Evolutionary conservation across 192 early-diverging fungal genomes (phyloP).

Genomic region (Coemansia sp.): DNA sequence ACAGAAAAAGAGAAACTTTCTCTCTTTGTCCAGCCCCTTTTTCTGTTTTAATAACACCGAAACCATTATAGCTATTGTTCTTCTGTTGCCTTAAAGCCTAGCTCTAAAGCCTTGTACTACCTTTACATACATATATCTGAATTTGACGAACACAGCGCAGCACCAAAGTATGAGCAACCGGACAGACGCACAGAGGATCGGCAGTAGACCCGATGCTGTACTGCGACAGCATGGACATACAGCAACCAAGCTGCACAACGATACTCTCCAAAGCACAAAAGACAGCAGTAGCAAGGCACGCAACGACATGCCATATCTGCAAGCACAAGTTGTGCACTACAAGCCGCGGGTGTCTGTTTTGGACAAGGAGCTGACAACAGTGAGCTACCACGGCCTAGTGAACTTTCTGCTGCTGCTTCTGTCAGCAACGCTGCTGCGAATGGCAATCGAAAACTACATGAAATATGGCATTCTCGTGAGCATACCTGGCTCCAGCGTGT

Average conservation of each 20-base stretch:
- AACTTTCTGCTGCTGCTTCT: constrained; percentile 77
- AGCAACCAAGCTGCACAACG: not conserved
- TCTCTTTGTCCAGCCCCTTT: not conserved
- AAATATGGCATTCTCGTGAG: constrained; percentile 84
- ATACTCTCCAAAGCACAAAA: not conserved
- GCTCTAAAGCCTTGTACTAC: no score
- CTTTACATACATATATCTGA: not conserved
- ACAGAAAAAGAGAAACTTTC: not conserved
- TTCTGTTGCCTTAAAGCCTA: no score
- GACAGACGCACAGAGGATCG: not conserved
- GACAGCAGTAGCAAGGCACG: not conserved
- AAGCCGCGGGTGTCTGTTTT: constrained; percentile 67
- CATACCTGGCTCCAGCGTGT: constrained; percentile 61
- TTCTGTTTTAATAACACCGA: not conserved
- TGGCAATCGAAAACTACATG: constrained; percentile 85
- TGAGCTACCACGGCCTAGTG: constrained; percentile 83
- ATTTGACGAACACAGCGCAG: not conserved
- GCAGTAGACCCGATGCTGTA: constrained; percentile 7
- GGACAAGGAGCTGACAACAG: constrained; percentile 80
- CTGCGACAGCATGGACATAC: constrained; percentile 4
- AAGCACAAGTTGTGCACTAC: constrained; percentile 63
- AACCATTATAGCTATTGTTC: no score
- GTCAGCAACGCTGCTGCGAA: constrained; percentile 76
- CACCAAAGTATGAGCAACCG: not conserved
- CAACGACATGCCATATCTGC: constrained; percentile 37